Evolutionary conservation across 2,329 filamentous ascomycete species (phyloP), one percentile per base, ranked within the genome.

Genomic region (Tolypocladium sp.): DNA sequence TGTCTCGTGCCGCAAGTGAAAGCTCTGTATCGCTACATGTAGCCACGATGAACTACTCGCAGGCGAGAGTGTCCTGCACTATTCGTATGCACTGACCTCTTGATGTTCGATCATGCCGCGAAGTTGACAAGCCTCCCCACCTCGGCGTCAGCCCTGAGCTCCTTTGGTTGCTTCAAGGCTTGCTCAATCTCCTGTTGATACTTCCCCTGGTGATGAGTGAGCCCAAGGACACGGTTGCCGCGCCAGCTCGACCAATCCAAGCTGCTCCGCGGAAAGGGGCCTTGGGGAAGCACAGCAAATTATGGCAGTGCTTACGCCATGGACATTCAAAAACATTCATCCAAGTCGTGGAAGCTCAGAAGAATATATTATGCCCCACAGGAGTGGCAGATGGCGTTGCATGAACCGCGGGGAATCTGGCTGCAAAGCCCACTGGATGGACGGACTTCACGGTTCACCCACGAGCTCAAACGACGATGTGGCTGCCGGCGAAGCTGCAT

Each of bases 171-270:
- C 17, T 35, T 37, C 15, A n/a, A 55, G 2, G 61, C 62, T 55
- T 60, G 41, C n/a, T 60, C 59, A 5, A 62, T 56, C 40, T 64
- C 55, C 13, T 22, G 30, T n/a, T 33, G 13, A 35, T 60, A 33
- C 33, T 59, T 55, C 8, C 60, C 57, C 5, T 59, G 40, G 3
- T 56, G 15, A 17, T 63, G 56, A 20, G 58, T 58, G 13, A 60
- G 62, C 6, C 76, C 77, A 5, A 75, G 71, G 4, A 70, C 58
- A 6, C 74, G 70, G 53, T 73, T 69, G 42, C 72, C 64, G 2
- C 64, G 59, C 57, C 77, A 73, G 46, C 66, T 69, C 64, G 69
- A 74, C 44, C 25, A 30, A 30, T 4, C 12, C 44, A 17, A 27
- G 13, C 10, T 46, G 22, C 22, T 15, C 1, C 2, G 42, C 4